These are phyloP conservation scores for Barnettozyma botsteinii DNA, from an alignment of 805 yeast genomes.

Conservation along the genomic window DNA sequence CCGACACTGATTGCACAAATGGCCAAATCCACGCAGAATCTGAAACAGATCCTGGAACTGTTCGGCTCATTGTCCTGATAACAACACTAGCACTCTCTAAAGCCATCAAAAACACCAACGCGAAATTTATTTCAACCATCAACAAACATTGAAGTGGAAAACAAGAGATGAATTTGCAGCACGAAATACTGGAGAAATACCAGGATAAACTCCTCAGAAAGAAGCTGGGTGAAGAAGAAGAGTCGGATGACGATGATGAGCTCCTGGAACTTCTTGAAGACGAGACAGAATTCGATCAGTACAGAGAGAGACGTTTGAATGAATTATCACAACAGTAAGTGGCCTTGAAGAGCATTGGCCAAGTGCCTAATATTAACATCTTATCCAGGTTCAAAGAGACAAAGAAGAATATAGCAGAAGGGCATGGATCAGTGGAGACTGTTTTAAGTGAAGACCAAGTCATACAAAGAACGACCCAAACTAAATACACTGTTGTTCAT, in stretches of 20 bases:
- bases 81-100: too few species aligned
- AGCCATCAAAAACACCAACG: conserved; percentile 1
- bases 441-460: conserved; percentile 50
- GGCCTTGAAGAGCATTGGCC: too few species aligned
- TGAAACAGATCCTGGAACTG: conserved; percentile 5
- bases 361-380: conserved; percentile 1
- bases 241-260: conserved; percentile 34
- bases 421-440: conserved; percentile 39
- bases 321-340: conserved; percentile 41
- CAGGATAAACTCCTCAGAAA: conserved; percentile 33
- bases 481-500: conserved; percentile 46
- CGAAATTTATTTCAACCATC: not conserved
- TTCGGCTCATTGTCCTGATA: conserved; percentile 2
- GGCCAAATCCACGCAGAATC: conserved; percentile 1
- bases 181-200: conserved; percentile 33
- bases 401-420: conserved; percentile 31
- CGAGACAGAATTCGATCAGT: conserved; percentile 39
- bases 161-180: conserved; percentile 6
- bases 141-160: not conserved
- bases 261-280: conserved; percentile 47
- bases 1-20: conserved; percentile 2
- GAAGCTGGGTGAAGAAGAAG: conserved; percentile 19
- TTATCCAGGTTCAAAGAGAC: conserved; percentile 28
- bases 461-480: conserved; percentile 42
- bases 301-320: conserved; percentile 59